phyloP scores from a whole-genome alignment of 2,329 filamentous ascomycete genomes.

The Trichoderma koningii region DNA sequence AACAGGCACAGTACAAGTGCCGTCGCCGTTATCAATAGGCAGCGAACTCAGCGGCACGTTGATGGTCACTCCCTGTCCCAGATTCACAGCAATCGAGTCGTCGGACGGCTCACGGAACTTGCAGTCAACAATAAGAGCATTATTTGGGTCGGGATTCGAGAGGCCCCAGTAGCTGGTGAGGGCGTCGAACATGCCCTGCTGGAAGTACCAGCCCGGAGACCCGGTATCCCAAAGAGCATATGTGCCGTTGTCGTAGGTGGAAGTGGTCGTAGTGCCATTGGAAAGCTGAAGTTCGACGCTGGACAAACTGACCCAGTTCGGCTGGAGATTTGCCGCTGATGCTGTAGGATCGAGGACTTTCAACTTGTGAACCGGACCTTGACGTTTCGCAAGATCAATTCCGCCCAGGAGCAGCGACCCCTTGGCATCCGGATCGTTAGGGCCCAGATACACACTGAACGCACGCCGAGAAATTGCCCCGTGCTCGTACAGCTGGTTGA shows the following conservation, averaged over 20 bases:
- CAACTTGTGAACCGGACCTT: constrained; percentile 21
- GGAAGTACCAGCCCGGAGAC: constrained; percentile 24
- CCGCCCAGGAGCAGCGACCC: constrained; percentile 26
- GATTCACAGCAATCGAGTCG: constrained; percentile 14
- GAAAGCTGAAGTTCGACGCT: constrained; percentile 15
- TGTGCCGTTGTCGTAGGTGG: constrained; percentile 21
- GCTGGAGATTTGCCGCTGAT: constrained; percentile 4
- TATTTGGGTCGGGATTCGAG: constrained; percentile 5
- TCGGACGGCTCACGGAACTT: constrained; percentile 11
- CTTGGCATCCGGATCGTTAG: constrained; percentile 16
- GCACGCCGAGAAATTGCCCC: constrained; percentile 25
- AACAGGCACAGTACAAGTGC: constrained; percentile 22
- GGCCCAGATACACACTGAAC: constrained; percentile 28
- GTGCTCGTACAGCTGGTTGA: constrained; percentile 25
- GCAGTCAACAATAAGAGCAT: constrained; percentile 26
- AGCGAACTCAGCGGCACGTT: constrained; percentile 25
- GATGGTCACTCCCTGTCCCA: constrained; percentile 17
- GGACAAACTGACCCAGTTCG: constrained; percentile 19
- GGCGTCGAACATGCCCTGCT: constrained; percentile 19
- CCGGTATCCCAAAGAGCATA: constrained; percentile 25
- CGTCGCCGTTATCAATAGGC: constrained; percentile 7
- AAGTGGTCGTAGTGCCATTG: constrained; percentile 5
- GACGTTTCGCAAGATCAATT: constrained; percentile 27
- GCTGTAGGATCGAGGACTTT: constrained; percentile 19
- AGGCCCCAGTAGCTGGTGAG: constrained; percentile 26